Conservation (phyloP, 2,329 filamentous ascomycete genomes). For the Cordyceps fumosorosea region DNA sequence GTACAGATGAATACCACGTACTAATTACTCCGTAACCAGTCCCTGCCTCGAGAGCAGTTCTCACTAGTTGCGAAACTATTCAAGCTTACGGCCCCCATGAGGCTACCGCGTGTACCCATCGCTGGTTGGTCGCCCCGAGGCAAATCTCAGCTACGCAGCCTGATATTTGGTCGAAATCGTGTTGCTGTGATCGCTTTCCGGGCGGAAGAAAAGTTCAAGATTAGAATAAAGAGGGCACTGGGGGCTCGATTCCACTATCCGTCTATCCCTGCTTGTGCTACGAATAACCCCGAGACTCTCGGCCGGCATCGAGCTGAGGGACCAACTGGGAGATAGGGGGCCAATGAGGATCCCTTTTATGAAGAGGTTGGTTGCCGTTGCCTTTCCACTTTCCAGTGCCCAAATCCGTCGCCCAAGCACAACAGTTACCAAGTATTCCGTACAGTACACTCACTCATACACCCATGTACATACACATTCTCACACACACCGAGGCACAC, state of each 20-base stretch:
- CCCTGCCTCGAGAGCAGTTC: background rate
- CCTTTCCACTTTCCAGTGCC: too few relatives aligned
- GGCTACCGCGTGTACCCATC: background rate
- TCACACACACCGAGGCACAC: background rate
- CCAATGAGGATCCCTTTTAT: too few relatives aligned
- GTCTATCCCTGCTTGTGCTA: background rate
- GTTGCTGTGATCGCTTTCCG: background rate
- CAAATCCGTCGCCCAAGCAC: too few relatives aligned
- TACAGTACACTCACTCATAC: too few relatives aligned
- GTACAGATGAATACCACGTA: too few relatives aligned
- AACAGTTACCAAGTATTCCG: too few relatives aligned
- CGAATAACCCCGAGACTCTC: background rate
- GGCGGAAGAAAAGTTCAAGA: background rate
- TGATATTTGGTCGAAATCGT: conserved; percentile 3
- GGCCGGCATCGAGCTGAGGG: background rate
- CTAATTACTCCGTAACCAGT: too few relatives aligned
- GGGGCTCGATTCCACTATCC: background rate
- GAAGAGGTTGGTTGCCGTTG: too few relatives aligned
- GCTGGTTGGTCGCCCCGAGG: conserved; percentile 1
- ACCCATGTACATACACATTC: background rate
- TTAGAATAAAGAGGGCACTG: background rate
- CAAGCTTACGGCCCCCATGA: background rate
- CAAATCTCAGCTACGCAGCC: conserved; percentile 5
- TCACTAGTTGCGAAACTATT: background rate
- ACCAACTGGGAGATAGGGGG: background rate